Percentiles rank a stretch among this genome's conserved stretches.
Evolutionary conservation across 2,329 filamentous ascomycete species (phyloP).

Genomic region (Botrytis tulipae): DNA sequence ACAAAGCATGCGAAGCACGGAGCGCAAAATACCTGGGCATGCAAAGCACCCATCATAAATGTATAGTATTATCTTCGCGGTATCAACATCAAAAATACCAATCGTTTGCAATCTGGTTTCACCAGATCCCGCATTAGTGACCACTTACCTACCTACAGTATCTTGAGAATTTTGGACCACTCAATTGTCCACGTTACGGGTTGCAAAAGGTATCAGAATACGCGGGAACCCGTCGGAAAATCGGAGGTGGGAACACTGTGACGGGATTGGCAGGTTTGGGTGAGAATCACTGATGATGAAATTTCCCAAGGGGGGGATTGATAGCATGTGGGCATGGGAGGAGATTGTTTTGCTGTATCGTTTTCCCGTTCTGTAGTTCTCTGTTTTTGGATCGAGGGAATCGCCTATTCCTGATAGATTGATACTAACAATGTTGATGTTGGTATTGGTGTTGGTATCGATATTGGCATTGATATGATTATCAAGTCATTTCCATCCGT

Average conservation of each 20-base stretch:
- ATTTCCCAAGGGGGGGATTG: background rate
- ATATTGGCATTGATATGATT: background rate
- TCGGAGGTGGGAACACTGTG: background rate
- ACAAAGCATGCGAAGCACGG: background rate
- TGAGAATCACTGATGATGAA: background rate
- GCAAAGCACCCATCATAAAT: background rate
- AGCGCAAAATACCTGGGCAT: background rate
- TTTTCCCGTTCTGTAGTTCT: background rate
- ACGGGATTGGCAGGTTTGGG: background rate
- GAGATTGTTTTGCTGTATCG: background rate
- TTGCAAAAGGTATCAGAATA: background rate
- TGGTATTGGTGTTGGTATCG: background rate
- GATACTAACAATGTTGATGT: background rate
- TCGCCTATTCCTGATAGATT: background rate
- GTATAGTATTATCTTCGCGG: background rate
- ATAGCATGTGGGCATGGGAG: background rate
- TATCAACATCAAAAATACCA: background rate
- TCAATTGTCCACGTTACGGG: background rate
- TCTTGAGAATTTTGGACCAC: background rate
- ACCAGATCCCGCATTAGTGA: slow-evolving; percentile 5
- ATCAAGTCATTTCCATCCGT: slow-evolving; percentile 1
- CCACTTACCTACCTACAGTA: background rate
- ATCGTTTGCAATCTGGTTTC: background rate
- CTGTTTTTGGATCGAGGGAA: background rate
- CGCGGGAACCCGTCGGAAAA: background rate